Evolutionary conservation across 345 rosid species (phyloP).

Genomic region (Euphorbia lathyris): DNA sequence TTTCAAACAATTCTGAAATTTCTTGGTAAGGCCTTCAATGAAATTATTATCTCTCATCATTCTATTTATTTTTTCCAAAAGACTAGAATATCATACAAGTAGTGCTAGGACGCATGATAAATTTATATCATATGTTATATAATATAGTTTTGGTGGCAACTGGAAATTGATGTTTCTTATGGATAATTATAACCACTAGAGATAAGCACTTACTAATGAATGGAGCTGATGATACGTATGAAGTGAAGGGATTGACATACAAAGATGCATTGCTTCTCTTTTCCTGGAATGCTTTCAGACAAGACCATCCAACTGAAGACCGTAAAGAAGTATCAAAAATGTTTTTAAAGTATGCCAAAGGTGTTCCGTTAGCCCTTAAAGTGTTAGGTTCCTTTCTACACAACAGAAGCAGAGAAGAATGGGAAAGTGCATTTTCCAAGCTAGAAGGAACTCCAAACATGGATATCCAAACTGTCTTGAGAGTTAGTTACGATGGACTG

Average conservation of each 20-base stretch:
- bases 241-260: not conserved
- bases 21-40: no score
- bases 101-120: no score
- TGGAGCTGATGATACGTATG: not conserved
- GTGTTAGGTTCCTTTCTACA: constrained; percentile 15
- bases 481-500: constrained; percentile 16
- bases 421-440: constrained; percentile 11
- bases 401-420: constrained; percentile 7
- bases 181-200: constrained; percentile 14
- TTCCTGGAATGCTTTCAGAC: constrained; percentile 13
- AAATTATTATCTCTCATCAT: no score
- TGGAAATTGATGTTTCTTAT: not conserved
- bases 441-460: constrained; percentile 4
- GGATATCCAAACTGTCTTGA: constrained; percentile 6
- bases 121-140: no score
- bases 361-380: constrained; percentile 19
- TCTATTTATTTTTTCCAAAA: no score
- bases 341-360: constrained; percentile 2
- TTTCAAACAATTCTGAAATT: no score
- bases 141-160: not conserved
- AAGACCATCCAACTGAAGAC: not conserved
- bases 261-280: constrained; percentile 11
- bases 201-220: constrained; percentile 10
- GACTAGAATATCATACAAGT: no score
- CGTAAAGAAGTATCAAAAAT: not conserved